A percentile compares a stretch with the other conserved stretches of the same genome.
These are phyloP conservation scores for Vachellia pachyceras DNA, from an alignment of 306 rosid genomes.

Conservation along the genomic window DNA sequence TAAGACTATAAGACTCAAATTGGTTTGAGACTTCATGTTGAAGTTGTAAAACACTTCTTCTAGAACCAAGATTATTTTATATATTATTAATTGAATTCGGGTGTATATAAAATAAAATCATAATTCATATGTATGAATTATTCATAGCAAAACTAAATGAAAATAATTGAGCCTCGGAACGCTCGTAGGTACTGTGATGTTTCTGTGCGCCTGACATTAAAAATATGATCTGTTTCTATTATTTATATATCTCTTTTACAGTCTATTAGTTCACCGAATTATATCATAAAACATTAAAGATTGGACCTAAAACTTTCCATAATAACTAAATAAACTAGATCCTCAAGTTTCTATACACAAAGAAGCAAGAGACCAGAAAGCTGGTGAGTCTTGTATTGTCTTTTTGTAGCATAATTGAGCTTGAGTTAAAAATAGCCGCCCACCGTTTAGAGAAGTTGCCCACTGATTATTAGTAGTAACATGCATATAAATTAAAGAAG, in stretches of 20 bases:
- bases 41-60: no score
- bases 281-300: no score
- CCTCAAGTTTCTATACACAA: neutral
- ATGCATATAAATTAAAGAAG: conserved; percentile 19
- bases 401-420: conserved; percentile 18
- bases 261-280: no score
- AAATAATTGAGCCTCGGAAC: neutral
- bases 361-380: conserved; percentile 30
- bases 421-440: neutral
- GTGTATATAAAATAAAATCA: neutral
- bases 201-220: neutral
- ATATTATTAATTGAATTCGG: no score
- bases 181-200: neutral
- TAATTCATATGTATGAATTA: conserved; percentile 1
- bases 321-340: neutral
- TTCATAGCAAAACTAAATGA: neutral
- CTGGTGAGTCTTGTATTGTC: conserved; percentile 46
- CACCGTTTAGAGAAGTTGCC: conserved; percentile 25
- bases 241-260: neutral
- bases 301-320: neutral
- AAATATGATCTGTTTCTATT: neutral
- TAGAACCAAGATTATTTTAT: no score
- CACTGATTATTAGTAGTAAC: conserved; percentile 16
- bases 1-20: no score
- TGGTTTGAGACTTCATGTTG: no score